Evolutionary conservation across 805 yeast genomes (phyloP).

Genomic region (Saccharomycopsis sp.): DNA sequence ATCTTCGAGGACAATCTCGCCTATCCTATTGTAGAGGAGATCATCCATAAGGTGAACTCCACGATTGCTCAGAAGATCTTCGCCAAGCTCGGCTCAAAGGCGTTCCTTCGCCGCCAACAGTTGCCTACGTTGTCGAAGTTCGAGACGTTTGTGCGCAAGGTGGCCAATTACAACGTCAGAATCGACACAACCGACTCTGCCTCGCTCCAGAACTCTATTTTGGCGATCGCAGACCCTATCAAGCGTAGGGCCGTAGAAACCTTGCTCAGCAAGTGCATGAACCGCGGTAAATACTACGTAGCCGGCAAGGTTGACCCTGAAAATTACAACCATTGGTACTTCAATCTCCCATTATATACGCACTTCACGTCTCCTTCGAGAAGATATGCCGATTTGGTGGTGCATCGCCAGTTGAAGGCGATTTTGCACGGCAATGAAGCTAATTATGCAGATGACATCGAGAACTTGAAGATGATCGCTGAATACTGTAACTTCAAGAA

Average conservation of each 20-base stretch:
- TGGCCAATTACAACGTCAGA: conserved; percentile 55
- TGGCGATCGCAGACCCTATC: conserved; percentile 52
- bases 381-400: conserved; percentile 87
- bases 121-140: conserved; percentile 77
- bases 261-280: conserved; percentile 70
- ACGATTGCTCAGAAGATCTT: conserved; percentile 79
- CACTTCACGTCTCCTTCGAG: conserved; percentile 91
- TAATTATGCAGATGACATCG: conserved; percentile 46
- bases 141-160: conserved; percentile 69
- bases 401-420: conserved; percentile 82
- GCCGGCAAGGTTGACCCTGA: conserved; percentile 85
- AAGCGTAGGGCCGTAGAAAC: conserved; percentile 73
- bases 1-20: conserved; percentile 58
- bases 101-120: conserved; percentile 82
- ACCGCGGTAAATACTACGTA: conserved; percentile 78
- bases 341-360: conserved; percentile 79
- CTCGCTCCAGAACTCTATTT: conserved; percentile 63
- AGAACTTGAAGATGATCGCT: conserved; percentile 70
- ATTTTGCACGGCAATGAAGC: conserved; percentile 36
- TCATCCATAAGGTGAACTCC: conserved; percentile 71
- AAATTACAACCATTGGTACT: conserved; percentile 69
- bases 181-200: conserved; percentile 73
- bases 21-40: conserved; percentile 59
- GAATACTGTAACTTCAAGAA: conserved; percentile 94
- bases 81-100: conserved; percentile 68